Conservation (phyloP, 2,329 filamentous ascomycete genomes). For the Cephalotrichum gorgonifer region DNA sequence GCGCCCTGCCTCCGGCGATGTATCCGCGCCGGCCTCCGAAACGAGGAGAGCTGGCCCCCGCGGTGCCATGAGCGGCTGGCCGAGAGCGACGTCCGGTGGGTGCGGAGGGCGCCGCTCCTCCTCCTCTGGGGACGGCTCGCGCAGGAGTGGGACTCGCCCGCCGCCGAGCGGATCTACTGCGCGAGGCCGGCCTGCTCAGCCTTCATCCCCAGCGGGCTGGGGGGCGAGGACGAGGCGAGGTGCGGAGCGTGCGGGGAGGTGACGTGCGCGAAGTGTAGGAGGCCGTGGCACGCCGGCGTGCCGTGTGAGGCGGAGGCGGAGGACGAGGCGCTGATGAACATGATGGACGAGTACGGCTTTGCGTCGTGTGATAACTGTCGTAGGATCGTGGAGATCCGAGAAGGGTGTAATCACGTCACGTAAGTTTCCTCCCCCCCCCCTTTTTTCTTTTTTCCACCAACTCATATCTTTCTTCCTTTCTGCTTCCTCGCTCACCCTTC, state of each 20-base stretch:
- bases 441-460: background rate
- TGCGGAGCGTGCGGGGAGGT: conserved; percentile 8
- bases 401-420: conserved; percentile 58
- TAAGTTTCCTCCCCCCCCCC: conserved; percentile 20
- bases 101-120: conserved; percentile 2
- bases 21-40: conserved; percentile 7
- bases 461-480: background rate
- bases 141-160: conserved; percentile 7
- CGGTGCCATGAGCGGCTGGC: conserved; percentile 9
- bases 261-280: conserved; percentile 7
- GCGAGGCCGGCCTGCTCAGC: conserved; percentile 7
- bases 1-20: conserved; percentile 8
- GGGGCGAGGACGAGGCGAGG: background rate
- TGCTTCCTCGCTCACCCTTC: no score
- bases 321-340: conserved; percentile 16
- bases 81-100: conserved; percentile 5
- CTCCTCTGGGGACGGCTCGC: conserved; percentile 6
- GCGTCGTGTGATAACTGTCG: conserved; percentile 44
- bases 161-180: conserved; percentile 7
- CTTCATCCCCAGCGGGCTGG: conserved; percentile 7
- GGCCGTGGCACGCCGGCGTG: conserved; percentile 7
- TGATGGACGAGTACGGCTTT: conserved; percentile 39
- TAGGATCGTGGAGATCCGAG: conserved; percentile 48
- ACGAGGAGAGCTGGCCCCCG: conserved; percentile 8
- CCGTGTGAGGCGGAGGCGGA: conserved; percentile 9